Evolutionary conservation across 2,329 filamentous ascomycete genomes (phyloP), one percentile per base, ranked within the genome.

Genomic region (Periconia digitata): DNA sequence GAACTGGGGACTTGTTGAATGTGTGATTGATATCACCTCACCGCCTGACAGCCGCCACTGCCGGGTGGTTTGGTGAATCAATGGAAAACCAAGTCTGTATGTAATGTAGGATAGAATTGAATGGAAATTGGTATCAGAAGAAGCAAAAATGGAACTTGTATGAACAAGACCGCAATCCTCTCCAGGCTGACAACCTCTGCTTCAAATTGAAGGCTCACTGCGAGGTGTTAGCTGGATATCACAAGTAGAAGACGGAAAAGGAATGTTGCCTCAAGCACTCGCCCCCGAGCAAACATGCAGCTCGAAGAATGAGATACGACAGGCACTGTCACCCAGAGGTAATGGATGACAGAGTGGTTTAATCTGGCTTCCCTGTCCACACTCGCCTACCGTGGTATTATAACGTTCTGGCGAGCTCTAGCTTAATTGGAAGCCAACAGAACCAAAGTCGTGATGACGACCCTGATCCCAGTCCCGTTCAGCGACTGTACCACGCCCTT

Each of bases 301-400:
- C 56, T 44, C 54, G 52, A 62, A 43, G 54, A 50, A 43, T 22
- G 49, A 56, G 59, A 50, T 45, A 55, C 53, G 56, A 44, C 48
- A 68, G 63, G 61, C 63, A 58, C 57, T 59, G 58, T 51, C 56
- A 53, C 59, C 61, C 58, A 55, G 60, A 64, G 56, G 60, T 60
- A 62, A 54, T 43, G 53, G 58, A 52, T 49, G 47, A 51, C 55
- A 57, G 51, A 49, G 49, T 49, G 43, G 48, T 56, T 67, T 51
- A 54, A 53, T 72, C 58, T 73, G 56, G 70, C 70, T 70, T 70
- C 66, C 58, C 63, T 73, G 70, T 73, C 69, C 70, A 73, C 71
- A 73, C 70, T 72, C 60, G 63, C 58, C 61, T 56, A 67, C 56
- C 70, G 65, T 69, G 52, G 56, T 41, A 32, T 44, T 55, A 62